Evolutionary conservation across 2,329 filamentous ascomycete species (phyloP).

Genomic region (Phialemoniopsis sp.): DNA sequence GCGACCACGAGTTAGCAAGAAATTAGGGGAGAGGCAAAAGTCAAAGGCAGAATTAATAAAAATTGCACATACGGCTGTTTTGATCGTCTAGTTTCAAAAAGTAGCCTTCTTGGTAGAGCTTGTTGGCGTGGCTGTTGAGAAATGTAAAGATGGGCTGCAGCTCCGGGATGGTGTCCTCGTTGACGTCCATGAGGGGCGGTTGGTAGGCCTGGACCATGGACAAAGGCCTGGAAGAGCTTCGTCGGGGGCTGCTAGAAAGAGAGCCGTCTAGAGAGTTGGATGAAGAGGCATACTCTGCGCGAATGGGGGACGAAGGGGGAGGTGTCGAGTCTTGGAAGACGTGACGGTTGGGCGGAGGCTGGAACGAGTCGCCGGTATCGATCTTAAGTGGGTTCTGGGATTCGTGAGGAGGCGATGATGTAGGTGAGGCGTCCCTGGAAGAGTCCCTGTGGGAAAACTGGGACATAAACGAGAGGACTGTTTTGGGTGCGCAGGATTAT

Average conservation of each 20-base stretch:
- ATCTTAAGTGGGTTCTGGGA: conserved; percentile 20
- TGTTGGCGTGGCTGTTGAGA: conserved; percentile 92
- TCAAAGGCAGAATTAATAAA: conserved; percentile 8
- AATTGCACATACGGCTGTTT: conserved; percentile 68
- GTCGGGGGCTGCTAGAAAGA: conserved; percentile 35
- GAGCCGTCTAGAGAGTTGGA: conserved; percentile 30
- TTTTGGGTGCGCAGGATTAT: conserved; percentile 11
- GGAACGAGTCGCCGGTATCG: conserved; percentile 12
- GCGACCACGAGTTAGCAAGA: conserved; percentile 14
- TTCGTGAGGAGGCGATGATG: conserved; percentile 37
- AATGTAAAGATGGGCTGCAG: conserved; percentile 91
- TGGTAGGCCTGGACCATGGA: conserved; percentile 86
- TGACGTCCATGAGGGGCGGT: conserved; percentile 80
- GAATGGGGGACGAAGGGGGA: conserved; percentile 15
- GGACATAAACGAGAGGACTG: conserved; percentile 88
- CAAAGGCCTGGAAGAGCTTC: conserved; percentile 63
- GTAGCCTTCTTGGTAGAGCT: conserved; percentile 96
- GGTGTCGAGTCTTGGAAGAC: conserved; percentile 10
- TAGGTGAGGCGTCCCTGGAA: conserved; percentile 36
- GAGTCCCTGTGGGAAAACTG: conserved; percentile 55
- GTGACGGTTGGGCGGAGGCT: conserved; percentile 7
- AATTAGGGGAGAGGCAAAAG: neutral
- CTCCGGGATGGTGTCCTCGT: conserved; percentile 83
- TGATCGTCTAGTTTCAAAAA: conserved; percentile 96
- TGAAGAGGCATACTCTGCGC: conserved; percentile 24